Conservation (phyloP, 352 stramenopile genomes). For the Globisporangium lucens region DNA sequence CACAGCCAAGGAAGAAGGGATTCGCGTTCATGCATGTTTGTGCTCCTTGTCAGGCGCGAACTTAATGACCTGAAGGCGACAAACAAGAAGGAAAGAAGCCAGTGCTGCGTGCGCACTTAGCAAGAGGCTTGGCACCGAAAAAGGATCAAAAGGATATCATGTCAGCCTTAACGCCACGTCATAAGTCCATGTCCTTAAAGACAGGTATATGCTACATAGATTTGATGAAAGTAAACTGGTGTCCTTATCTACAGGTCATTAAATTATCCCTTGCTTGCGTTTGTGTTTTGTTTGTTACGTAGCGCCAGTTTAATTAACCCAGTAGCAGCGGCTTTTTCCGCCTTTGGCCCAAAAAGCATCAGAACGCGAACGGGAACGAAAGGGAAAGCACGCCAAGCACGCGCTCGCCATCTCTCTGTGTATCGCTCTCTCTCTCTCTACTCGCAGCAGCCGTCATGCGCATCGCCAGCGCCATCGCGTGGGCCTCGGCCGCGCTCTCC, state of each 20-base stretch:
- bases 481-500: not conserved
- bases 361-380: not conserved
- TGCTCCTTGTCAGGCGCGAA: not conserved
- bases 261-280: too few species aligned
- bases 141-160: not conserved
- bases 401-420: not conserved
- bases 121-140: not conserved
- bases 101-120: not conserved
- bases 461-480: conserved; percentile 6
- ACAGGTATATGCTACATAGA: too few species aligned
- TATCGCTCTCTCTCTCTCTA: not conserved
- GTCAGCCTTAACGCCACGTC: too few species aligned
- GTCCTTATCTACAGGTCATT: too few species aligned
- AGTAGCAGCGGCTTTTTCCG: not conserved
- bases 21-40: not conserved
- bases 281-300: not conserved
- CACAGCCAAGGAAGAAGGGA: not conserved
- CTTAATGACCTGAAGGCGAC: not conserved
- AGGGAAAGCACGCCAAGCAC: not conserved
- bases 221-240: too few species aligned
- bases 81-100: not conserved
- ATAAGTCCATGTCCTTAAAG: too few species aligned
- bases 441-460: conserved; percentile 4
- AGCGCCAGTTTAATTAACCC: not conserved
- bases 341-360: not conserved